phyloP scores from a whole-genome alignment of 2,329 filamentous ascomycete species.

The Clonostachys byssicola region DNA sequence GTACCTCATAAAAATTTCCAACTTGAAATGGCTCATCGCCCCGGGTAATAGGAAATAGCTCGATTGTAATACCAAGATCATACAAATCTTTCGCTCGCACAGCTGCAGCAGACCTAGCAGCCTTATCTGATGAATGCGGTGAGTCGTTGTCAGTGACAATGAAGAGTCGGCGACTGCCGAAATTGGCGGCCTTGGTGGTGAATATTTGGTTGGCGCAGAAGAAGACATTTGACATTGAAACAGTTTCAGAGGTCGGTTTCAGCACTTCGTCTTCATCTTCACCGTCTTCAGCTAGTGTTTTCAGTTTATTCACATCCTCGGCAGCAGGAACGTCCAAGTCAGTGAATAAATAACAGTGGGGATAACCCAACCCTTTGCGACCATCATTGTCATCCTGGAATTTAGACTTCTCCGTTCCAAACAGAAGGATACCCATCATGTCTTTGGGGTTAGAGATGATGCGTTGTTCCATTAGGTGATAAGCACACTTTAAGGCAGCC shows the following conservation, averaged over 20 bases:
- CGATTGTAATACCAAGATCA: conserved; percentile 86
- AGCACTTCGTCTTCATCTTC: conserved; percentile 68
- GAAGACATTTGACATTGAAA: conserved; percentile 82
- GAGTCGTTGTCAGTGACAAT: conserved; percentile 93
- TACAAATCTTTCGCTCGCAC: conserved; percentile 93
- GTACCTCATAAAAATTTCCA: conserved; percentile 85
- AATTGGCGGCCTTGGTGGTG: conserved; percentile 90
- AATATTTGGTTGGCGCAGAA: conserved; percentile 97
- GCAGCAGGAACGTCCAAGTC: conserved; percentile 87
- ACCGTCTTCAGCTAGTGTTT: conserved; percentile 72
- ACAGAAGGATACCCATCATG: conserved; percentile 93
- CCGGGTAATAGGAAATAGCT: conserved; percentile 84
- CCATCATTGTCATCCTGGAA: conserved; percentile 66
- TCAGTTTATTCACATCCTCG: conserved; percentile 77
- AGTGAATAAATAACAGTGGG: conserved; percentile 86
- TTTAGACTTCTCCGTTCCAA: conserved; percentile 81
- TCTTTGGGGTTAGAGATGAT: conserved; percentile 96
- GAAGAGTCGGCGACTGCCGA: conserved; percentile 88
- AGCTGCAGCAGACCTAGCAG: conserved; percentile 69
- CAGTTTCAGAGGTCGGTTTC: conserved; percentile 61
- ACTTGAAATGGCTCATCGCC: conserved; percentile 70
- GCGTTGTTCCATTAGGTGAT: conserved; percentile 93
- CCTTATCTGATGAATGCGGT: conserved; percentile 71
- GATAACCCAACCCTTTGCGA: conserved; percentile 62
- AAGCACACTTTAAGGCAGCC: conserved; percentile 89